Base-by-base conservation (phyloP, 805 yeast species). In the fission yeast (Schizosaccharomyces pombe) region DNA sequence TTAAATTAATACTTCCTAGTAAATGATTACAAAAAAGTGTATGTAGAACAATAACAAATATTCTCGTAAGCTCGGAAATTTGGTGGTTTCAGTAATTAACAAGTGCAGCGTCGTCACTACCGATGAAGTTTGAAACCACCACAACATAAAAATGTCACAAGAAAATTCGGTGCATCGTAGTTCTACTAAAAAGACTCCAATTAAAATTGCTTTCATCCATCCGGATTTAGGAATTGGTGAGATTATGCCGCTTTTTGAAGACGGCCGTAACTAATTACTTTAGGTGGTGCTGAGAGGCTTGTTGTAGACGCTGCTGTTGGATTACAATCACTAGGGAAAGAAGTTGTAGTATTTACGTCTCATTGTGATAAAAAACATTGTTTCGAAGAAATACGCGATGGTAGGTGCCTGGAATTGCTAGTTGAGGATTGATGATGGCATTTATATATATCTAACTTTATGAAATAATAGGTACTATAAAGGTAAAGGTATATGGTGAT, bases 261-360 rank as follows among this genome's bases (percentile, higher is more conserved):
- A 37, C 22, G n/a, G 14, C 16, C 8, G 3, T 37, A 39, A 4
- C 8, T 24, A 16, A 9, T 6, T 39, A 39, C 16, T 12, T 29
- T 34, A 64, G 67, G 82, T 4, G 99, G 99, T 3, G 99, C 99
- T 1, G 99, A 91, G 64, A 72, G 99, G 57, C 72, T 93, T n/a
- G 86, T 91, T 1, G 95, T 91, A 0, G 99, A 91, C 67, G 86
- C 94, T 2, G 98, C 97, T 0, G 70, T 85, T 2, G 94, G 95
- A 0, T 68, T 91, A 29, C 85, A 89, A 62, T 72, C 76, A 2
- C 66, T 71, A 31, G 78, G 79, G 4, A 79, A 82, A 63, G 71
- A 70, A 0, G 78, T 91, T 9, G 71, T 73, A 1, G 73, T 87
- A 4, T 85, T 73, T 67, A 89, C 98, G 0, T 86, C 95, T 0